phyloP scores from a whole-genome alignment of 805 yeast genomes.

The Cyberlindnera bimundalis region DNA sequence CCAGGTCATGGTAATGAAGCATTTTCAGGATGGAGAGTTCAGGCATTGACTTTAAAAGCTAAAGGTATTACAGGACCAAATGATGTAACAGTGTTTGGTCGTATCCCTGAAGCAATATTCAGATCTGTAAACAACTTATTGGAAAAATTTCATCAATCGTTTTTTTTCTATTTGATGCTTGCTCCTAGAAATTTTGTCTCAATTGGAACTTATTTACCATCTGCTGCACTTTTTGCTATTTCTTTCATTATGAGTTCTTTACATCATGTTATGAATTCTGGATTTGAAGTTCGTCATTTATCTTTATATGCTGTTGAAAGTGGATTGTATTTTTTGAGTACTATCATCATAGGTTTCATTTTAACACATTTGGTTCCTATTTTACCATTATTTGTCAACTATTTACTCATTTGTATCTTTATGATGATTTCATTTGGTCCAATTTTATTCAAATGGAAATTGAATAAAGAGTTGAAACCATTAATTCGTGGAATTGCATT shows the following conservation, averaged over 20 bases:
- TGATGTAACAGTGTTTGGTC: slow-evolving; percentile 89
- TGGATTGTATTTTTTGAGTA: slow-evolving; percentile 27
- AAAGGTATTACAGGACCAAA: slow-evolving; percentile 50
- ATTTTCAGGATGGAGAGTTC: slow-evolving; percentile 95
- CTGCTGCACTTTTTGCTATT: slow-evolving; percentile 70
- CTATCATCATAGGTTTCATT: slow-evolving; percentile 21
- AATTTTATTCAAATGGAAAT: slow-evolving; percentile 13
- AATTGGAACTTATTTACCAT: slow-evolving; percentile 88
- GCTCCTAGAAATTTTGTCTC: slow-evolving; percentile 82
- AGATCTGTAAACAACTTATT: slow-evolving; percentile 87
- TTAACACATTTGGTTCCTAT: slow-evolving; percentile 20
- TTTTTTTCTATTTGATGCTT: slow-evolving; percentile 83
- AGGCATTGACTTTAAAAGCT: slow-evolving; percentile 79
- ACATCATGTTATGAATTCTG: slow-evolving; percentile 46
- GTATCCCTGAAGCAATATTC: slow-evolving; percentile 82
- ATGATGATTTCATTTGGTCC: slow-evolving; percentile 22
- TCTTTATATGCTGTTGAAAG: slow-evolving; percentile 1
- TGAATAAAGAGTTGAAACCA: slow-evolving; percentile 17
- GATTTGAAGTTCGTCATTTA: slow-evolving; percentile 16
- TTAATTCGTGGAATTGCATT: slow-evolving; percentile 44
- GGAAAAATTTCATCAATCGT: slow-evolving; percentile 96
- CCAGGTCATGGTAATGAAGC: slow-evolving; percentile 76
- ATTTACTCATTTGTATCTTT: slow-evolving; percentile 18
- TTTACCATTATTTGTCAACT: slow-evolving; percentile 15
- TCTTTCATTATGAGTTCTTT: slow-evolving; percentile 68